Conservation (phyloP, 2,329 filamentous ascomycete genomes). For the Canariomyces notabilis region DNA sequence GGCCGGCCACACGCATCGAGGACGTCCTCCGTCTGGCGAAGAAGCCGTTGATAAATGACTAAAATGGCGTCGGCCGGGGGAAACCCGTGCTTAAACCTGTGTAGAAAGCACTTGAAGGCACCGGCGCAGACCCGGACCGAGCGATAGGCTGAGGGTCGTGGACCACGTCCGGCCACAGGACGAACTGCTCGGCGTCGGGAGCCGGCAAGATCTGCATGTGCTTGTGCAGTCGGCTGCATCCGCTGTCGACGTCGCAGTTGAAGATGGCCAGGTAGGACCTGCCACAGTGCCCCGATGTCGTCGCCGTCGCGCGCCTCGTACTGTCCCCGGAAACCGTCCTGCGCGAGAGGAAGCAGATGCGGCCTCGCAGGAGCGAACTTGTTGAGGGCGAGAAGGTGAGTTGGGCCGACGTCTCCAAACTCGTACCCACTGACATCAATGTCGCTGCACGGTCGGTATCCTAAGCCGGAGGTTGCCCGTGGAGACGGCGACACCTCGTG, state of each 20-base stretch:
- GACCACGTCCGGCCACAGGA: conserved; percentile 24
- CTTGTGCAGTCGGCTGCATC: conserved; percentile 45
- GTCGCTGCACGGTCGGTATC: conserved; percentile 34
- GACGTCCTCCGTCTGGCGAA: conserved; percentile 21
- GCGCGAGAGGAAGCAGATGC: conserved; percentile 43
- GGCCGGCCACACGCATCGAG: conserved; percentile 7
- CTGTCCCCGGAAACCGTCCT: conserved; percentile 43
- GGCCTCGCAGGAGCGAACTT: conserved; percentile 45
- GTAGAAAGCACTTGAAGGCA: conserved; percentile 34
- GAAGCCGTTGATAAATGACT: conserved; percentile 26
- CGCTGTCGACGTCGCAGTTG: conserved; percentile 41
- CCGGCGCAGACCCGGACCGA: no score
- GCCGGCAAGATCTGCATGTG: conserved; percentile 42
- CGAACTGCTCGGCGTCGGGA: conserved; percentile 26
- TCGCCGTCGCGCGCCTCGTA: conserved; percentile 30
- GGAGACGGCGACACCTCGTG: no score
- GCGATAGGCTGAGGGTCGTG: no score
- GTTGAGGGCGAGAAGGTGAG: conserved; percentile 44
- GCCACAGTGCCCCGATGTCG: conserved; percentile 34
- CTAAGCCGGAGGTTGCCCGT: background rate
- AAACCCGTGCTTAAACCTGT: conserved; percentile 28
- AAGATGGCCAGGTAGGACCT: conserved; percentile 38
- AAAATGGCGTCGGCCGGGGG: conserved; percentile 19
- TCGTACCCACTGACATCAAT: conserved; percentile 39
- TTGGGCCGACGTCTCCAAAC: conserved; percentile 34